phyloP scores from a whole-genome alignment of 2,329 filamentous ascomycete species.

The Ascochyta rabiei region DNA sequence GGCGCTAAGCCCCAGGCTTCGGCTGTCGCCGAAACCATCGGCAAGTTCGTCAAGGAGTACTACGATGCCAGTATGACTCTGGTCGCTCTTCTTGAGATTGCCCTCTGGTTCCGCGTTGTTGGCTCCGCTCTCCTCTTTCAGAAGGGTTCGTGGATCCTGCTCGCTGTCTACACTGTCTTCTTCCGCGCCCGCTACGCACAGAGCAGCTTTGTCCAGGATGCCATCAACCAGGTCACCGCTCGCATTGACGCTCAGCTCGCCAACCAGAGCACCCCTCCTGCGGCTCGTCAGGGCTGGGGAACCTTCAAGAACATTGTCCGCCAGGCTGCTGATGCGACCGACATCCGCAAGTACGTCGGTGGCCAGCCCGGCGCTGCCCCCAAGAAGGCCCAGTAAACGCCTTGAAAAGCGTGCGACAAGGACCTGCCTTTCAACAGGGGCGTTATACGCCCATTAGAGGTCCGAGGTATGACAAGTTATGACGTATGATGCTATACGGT shows the following conservation, averaged over 20 bases:
- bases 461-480: slow-evolving; percentile 28
- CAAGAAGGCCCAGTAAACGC: slow-evolving; percentile 66
- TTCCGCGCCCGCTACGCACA: slow-evolving; percentile 88
- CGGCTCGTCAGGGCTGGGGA: slow-evolving; percentile 79
- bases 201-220: slow-evolving; percentile 89
- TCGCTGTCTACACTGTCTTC: slow-evolving; percentile 87
- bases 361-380: slow-evolving; percentile 59
- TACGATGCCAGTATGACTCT: slow-evolving; percentile 96
- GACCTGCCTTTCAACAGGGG: slow-evolving; percentile 22
- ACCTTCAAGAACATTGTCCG: slow-evolving; percentile 73
- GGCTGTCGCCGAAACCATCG: slow-evolving; percentile 80
- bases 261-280: slow-evolving; percentile 84
- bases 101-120: slow-evolving; percentile 82
- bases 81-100: slow-evolving; percentile 86
- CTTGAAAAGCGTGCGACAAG: slow-evolving; percentile 14
- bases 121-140: slow-evolving; percentile 84
- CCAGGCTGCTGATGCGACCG: slow-evolving; percentile 80
- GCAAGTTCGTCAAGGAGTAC: slow-evolving; percentile 95
- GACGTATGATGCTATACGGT: slow-evolving; percentile 27
- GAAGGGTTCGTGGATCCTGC: slow-evolving; percentile 87
- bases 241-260: slow-evolving; percentile 82
- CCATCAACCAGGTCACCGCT: slow-evolving; percentile 73
- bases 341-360: slow-evolving; percentile 74
- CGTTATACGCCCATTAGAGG: slow-evolving; percentile 21
- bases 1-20: slow-evolving; percentile 63